Percentiles rank a stretch among this genome's conserved stretches.
Evolutionary conservation across 2,329 filamentous ascomycete genomes (phyloP).

Genomic region (Pseudopyrenochaeta lycopersici): DNA sequence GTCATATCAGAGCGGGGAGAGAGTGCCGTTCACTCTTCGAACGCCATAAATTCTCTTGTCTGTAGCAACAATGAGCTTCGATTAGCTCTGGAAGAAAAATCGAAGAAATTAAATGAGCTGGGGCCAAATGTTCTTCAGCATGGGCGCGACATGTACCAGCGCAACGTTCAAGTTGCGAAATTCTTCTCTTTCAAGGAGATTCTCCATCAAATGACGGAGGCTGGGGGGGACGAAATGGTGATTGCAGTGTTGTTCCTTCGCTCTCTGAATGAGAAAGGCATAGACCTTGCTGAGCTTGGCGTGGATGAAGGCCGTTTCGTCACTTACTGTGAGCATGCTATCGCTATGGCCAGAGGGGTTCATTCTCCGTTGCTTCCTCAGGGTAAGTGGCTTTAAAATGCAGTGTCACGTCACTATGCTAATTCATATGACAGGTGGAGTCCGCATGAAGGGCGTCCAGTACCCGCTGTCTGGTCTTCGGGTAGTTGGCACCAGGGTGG

Average conservation of each 20-base stretch:
- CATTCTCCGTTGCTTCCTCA: constrained; percentile 5
- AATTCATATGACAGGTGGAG: not conserved
- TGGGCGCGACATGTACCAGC: not conserved
- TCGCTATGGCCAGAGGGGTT: not conserved
- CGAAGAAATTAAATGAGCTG: not conserved
- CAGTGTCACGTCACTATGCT: not conserved
- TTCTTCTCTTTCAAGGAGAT: not conserved
- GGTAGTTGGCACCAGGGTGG: constrained; percentile 1
- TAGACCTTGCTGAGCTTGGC: constrained; percentile 7
- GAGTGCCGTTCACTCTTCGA: not conserved
- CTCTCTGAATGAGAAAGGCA: not conserved
- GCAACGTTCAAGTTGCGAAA: not conserved
- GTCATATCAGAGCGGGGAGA: not conserved
- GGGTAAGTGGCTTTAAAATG: constrained; percentile 1
- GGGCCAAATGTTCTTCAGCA: not conserved
- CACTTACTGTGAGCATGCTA: constrained; percentile 4
- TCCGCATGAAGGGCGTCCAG: constrained; percentile 5
- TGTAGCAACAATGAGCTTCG: not conserved
- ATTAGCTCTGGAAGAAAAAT: not conserved
- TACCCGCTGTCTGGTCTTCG: constrained; percentile 7
- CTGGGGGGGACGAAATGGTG: not conserved
- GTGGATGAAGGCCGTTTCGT: constrained; percentile 3
- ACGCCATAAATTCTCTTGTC: not conserved
- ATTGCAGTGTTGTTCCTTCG: constrained; percentile 6
- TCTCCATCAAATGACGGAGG: not conserved